Evolutionary conservation across 169 alveolate species (phyloP), one percentile per base, ranked within the genome.

Genomic region (Plasmodium chabaudi): DNA sequence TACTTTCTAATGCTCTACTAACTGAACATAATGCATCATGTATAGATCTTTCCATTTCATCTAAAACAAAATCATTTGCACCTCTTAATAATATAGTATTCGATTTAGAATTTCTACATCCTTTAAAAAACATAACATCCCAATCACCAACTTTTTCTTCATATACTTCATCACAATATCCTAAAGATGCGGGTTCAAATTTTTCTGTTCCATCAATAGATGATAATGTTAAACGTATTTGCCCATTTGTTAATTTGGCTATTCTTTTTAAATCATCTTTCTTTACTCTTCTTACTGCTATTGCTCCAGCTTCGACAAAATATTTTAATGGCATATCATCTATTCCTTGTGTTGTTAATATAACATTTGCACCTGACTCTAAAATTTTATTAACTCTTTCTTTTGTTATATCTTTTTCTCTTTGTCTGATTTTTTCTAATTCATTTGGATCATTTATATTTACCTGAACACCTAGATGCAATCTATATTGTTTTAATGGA

Each of bases 301-400:
- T 93, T 10, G 98, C 98, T 9, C 98, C 98, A 17, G 99, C 98
- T 92, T 98, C 99, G 47, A 98, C 99, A 94, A 99, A 96, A 93
- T 99, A 98, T 95, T 99, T 99, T 89, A 98, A 93, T 21, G 99
- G 98, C 94, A 98, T 97, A 79, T 99, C 99, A 92, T 98, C 99
- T 61, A 99, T 98, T 27, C 99, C 99, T 87, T 96, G 98, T 15
- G 99, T 93, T 56, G 99, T 98, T 64, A 99, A 89, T 55, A 99
- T 96, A n/a, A 98, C 99, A 95, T 98, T 99, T 21, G 99, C 99
- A 17, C 99, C 99, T 47, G 99, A 94, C 27, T 93, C 98, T 74
- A 98, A 94, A 44, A 98, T 96, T 94, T 97, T 97, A 87, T 98
- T 92, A 44, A 97, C 95, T 91, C 99, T 95, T 87, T 96, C 99